Conservation (phyloP, 352 stramenopile species). For the Phytophthora vignae region DNA sequence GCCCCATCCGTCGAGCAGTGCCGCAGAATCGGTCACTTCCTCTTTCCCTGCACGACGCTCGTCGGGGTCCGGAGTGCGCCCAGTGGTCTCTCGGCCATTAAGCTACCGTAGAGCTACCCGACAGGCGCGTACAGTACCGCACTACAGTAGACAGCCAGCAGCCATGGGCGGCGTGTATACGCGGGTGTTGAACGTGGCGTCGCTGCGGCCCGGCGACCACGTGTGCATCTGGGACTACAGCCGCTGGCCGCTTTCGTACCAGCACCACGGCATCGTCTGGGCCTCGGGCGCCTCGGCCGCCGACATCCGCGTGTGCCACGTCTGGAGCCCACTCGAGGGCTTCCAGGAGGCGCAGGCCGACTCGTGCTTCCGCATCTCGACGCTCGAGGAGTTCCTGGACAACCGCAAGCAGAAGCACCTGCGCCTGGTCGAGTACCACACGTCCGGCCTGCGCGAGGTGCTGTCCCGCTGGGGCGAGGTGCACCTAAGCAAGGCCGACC, state of each 20-base stretch:
- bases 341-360: slow-evolving; percentile 82
- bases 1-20: neutral
- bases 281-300: slow-evolving; percentile 66
- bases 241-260: slow-evolving; percentile 87
- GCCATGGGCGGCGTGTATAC: slow-evolving; percentile 85
- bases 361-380: slow-evolving; percentile 89
- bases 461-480: slow-evolving; percentile 88
- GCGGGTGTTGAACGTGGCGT: slow-evolving; percentile 75
- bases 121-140: neutral
- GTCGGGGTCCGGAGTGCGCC: no score
- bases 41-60: neutral
- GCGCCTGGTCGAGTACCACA: slow-evolving; percentile 89
- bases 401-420: slow-evolving; percentile 67
- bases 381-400: slow-evolving; percentile 84
- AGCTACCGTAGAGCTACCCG: neutral
- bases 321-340: slow-evolving; percentile 83
- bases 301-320: slow-evolving; percentile 83
- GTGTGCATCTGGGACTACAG: slow-evolving; percentile 89
- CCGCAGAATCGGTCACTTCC: neutral
- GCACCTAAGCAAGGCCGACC: slow-evolving; percentile 81
- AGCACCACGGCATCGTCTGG: slow-evolving; percentile 90
- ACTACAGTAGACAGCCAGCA: neutral
- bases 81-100: neutral
- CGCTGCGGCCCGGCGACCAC: slow-evolving; percentile 83
- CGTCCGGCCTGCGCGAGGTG: slow-evolving; percentile 78